Evolutionary conservation across 305 asterid species (phyloP), one percentile per base, ranked within the genome.

Genomic region (Fraxinus ornus): DNA sequence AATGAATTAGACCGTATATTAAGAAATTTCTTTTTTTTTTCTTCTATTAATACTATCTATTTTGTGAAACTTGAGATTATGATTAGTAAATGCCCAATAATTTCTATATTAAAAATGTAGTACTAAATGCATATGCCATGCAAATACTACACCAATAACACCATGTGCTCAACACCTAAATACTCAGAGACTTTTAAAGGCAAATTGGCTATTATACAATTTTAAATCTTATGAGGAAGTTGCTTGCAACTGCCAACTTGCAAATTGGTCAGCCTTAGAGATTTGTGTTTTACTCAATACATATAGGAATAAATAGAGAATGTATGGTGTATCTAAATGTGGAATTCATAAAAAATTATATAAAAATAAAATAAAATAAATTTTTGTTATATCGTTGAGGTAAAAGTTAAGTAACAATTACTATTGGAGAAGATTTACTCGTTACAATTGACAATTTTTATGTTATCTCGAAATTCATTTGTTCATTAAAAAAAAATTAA

Each of bases 81-180:
- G 21, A 30, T 70, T 26, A 30, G 75, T 26, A 70, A 15, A 70
- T 35, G 35, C 17, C 39, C 75, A 70, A 28, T 12, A 70, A 70
- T 70, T 70, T 70, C 9, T 30, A 13, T 70, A 26, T 30, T 30
- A 28, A 30, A 64, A 68, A 68, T 68, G 39, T 26, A 24, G 75
- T 78, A 77, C 81, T 79, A 78, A 76, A 81, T 78, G 85, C 85
- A 87, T 30, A 80, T 80, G 84, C 15, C 79, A 78, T 44, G 64
- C 83, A 81, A 19, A 15, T n/a, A 62, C 44, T 70, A 8, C 24
- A 44, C 39, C 9, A 66, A n/a, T n/a, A n/a, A n/a, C n/a, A n/a
- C 68, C 84, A 88, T 74, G 86, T 86, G 86, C 71, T 84, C 73
- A 80, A 82, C 80, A 83, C 85, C 83, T 76, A 84, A 78, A 77